Evolutionary conservation across 768 basidiomycete genomes (phyloP).

Genomic region (Phaeotremella skinneri): DNA sequence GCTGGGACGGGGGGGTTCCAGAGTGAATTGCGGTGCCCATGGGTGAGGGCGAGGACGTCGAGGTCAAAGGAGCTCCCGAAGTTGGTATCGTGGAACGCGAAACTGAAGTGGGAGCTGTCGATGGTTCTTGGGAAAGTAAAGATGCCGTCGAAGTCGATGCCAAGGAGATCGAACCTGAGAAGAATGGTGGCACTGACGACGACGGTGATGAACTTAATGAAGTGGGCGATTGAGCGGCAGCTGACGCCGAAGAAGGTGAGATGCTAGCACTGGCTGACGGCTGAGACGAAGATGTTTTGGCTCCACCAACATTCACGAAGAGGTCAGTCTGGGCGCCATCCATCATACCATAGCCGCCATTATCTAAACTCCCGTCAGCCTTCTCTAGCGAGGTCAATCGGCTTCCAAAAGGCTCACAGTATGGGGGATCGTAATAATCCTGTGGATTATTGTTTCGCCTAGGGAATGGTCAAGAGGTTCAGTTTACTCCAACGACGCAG

Average conservation of each 20-base stretch:
- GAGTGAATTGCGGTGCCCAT: too few relatives aligned
- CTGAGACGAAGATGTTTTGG: neutral
- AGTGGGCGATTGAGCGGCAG: neutral
- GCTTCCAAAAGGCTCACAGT: constrained; percentile 30
- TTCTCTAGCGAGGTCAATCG: neutral
- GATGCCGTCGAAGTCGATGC: too few relatives aligned
- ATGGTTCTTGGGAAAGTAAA: too few relatives aligned
- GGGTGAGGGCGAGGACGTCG: too few relatives aligned
- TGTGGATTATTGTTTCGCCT: constrained; percentile 43
- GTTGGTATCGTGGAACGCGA: too few relatives aligned
- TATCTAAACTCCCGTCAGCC: constrained; percentile 20
- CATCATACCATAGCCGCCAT: constrained; percentile 47
- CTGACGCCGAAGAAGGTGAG: neutral
- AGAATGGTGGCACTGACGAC: too few relatives aligned
- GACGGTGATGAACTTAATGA: neutral
- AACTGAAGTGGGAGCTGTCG: too few relatives aligned
- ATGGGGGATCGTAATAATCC: constrained; percentile 45
- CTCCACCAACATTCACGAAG: constrained; percentile 17
- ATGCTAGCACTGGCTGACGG: neutral
- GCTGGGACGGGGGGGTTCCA: too few relatives aligned
- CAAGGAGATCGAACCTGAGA: too few relatives aligned
- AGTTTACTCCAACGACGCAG: neutral
- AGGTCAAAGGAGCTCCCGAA: too few relatives aligned
- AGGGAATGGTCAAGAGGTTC: neutral
- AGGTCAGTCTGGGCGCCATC: constrained; percentile 51